These are phyloP conservation scores for Curvularia spicifera DNA, from an alignment of 2,329 filamentous ascomycete species.

Conservation along the genomic window DNA sequence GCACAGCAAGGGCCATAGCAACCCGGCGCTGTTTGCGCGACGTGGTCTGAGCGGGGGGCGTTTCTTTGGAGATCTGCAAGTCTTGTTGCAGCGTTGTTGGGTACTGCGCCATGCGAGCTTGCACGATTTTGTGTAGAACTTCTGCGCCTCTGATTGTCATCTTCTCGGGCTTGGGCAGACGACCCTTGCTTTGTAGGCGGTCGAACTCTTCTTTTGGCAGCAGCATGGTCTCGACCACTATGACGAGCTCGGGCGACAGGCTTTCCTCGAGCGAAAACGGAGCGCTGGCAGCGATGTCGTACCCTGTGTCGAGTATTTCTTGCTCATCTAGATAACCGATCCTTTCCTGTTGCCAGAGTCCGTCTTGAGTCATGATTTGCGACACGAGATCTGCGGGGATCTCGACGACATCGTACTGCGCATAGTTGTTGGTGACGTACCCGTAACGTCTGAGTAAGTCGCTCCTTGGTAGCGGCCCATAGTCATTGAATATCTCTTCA, in stretches of 20 bases:
- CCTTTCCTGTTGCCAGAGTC: slow-evolving; percentile 27
- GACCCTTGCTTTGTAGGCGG: slow-evolving; percentile 50
- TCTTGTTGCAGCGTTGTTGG: slow-evolving; percentile 62
- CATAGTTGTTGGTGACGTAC: slow-evolving; percentile 80
- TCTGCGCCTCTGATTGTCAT: slow-evolving; percentile 49
- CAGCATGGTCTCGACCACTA: slow-evolving; percentile 55
- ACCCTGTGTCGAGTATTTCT: slow-evolving; percentile 73
- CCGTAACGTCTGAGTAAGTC: slow-evolving; percentile 86
- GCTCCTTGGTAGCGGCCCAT: slow-evolving; percentile 80
- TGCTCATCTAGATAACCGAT: slow-evolving; percentile 66
- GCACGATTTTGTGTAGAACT: slow-evolving; percentile 51
- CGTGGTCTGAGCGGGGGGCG: slow-evolving; percentile 29
- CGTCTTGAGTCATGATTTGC: slow-evolving; percentile 20
- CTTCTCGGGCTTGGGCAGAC: slow-evolving; percentile 53
- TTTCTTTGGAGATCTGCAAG: slow-evolving; percentile 52
- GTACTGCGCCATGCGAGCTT: slow-evolving; percentile 57
- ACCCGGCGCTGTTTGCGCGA: slow-evolving; percentile 35
- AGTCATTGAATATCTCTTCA: slow-evolving; percentile 86
- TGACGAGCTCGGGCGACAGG: slow-evolving; percentile 51
- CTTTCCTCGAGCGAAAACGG: slow-evolving; percentile 47
- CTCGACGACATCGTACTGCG: slow-evolving; percentile 82
- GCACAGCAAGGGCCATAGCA: slow-evolving; percentile 69
- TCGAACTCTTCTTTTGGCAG: slow-evolving; percentile 51
- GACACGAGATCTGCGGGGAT: slow-evolving; percentile 67
- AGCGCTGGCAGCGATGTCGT: slow-evolving; percentile 59